Percentiles rank a stretch among this genome's conserved stretches.
Evolutionary conservation across 306 rosid species (phyloP).

Genomic region (Adenanthera pavonina): DNA sequence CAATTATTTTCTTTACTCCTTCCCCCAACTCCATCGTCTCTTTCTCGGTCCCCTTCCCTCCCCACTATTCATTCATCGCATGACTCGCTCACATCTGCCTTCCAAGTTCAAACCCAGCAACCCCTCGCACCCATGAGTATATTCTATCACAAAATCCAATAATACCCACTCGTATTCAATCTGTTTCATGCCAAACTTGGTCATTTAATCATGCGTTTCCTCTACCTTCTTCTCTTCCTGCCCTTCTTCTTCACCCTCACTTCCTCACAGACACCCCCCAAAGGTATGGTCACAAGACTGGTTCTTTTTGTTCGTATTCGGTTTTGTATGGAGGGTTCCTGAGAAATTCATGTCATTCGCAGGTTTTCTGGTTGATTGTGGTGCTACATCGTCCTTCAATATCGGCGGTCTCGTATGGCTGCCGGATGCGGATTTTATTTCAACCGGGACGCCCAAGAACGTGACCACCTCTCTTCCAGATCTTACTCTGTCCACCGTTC

Average conservation of each 20-base stretch:
- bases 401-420: constrained; percentile 60
- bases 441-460: constrained; percentile 57
- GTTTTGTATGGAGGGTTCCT: background rate
- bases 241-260: constrained; percentile 45
- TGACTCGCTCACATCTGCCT: constrained; percentile 40
- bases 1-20: constrained; percentile 49
- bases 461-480: constrained; percentile 36
- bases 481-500: constrained; percentile 61
- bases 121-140: background rate
- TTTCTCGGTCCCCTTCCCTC: background rate
- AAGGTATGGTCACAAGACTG: constrained; percentile 41
- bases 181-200: constrained; percentile 26
- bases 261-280: constrained; percentile 49
- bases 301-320: background rate
- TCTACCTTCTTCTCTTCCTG: constrained; percentile 46
- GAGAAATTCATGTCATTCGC: constrained; percentile 3
- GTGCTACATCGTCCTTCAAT: constrained; percentile 42
- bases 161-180: background rate
- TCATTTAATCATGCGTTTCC: constrained; percentile 50
- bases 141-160: background rate
- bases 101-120: constrained; percentile 46
- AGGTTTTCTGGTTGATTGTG: constrained; percentile 68
- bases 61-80: constrained; percentile 50
- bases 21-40: constrained; percentile 44
- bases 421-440: constrained; percentile 56